Evolutionary conservation across 2,329 filamentous ascomycete genomes (phyloP), one percentile per base, ranked within the genome.

Genomic region (Chaetomiaceae sp.): DNA sequence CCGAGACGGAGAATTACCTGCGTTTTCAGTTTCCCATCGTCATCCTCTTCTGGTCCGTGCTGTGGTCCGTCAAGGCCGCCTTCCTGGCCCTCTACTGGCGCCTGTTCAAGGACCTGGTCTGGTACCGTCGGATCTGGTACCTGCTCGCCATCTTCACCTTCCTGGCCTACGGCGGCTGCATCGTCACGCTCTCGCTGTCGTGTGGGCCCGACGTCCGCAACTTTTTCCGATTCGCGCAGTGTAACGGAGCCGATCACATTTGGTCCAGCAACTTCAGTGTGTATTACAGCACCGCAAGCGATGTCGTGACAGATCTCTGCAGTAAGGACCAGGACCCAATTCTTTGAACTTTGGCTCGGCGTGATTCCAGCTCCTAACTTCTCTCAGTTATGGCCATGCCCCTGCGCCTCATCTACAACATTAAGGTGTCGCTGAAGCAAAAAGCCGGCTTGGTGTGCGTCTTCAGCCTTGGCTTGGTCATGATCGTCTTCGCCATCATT

Each of bases 401-500:
- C 6, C 46, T 62, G 37, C 47, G 58, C 18, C 53, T 62, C 29
- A 58, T 61, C 38, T 60, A 58, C 49, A 59, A 60, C 45, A 51
- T 62, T 36, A 56, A 56, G 42, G 56, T 61, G 22, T 60, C 58
- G 32, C 47, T 43, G 11, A 58, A 56, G 47, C 59, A 60, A 22
- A 62, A 61, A 51, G 32, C 57, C 5, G 60, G 58, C 29, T 50
- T 62, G 29, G 53, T 58, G 17, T 49, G 54, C 30, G 55, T 62
- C 26, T 62, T 62, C 34, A 55, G 58, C 12, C 55, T 61, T 22
- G 53, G 57, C 24, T 56, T 60, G 15, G 55, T 62, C 49, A 61
- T 60, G 54, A 58, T 62, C 36, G 53, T 57, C 36, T 62, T 62
- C 36, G 53, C 59, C 48, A 55, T 61, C 51, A 56, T 62, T 48